Conservation (phyloP, 805 yeast species). For the Candida tallmaniae region DNA sequence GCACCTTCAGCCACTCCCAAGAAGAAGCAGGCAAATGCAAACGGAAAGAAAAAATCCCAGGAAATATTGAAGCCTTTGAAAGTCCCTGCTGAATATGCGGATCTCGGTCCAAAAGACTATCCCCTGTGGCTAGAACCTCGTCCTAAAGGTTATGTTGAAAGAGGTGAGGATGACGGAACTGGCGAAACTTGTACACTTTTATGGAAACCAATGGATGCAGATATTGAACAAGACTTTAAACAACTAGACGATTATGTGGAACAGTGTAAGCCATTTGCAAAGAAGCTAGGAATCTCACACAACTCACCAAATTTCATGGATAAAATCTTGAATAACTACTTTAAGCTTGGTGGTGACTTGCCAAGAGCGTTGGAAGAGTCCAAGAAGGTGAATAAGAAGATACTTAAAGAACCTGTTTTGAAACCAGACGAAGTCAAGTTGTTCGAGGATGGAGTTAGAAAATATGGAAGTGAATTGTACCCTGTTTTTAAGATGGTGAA, state of each 20-base stretch:
- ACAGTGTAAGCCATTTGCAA: slow-evolving; percentile 55
- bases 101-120: slow-evolving; percentile 40
- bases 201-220: slow-evolving; percentile 53
- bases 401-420: slow-evolving; percentile 75
- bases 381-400: slow-evolving; percentile 46
- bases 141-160: slow-evolving; percentile 76
- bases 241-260: slow-evolving; percentile 52
- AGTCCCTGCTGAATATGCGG: slow-evolving; percentile 46
- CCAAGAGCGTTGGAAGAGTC: slow-evolving; percentile 45
- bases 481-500: slow-evolving; percentile 70
- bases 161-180: slow-evolving; percentile 65
- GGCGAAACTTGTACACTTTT: slow-evolving; percentile 53
- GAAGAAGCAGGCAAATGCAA: slow-evolving; percentile 14
- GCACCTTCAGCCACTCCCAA: slow-evolving; percentile 13
- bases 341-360: slow-evolving; percentile 49
- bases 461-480: slow-evolving; percentile 73
- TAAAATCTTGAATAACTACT: slow-evolving; percentile 52
- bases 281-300: slow-evolving; percentile 47
- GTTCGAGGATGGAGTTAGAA: slow-evolving; percentile 72
- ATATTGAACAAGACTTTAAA: slow-evolving; percentile 20
- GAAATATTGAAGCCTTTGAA: slow-evolving; percentile 22
- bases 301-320: slow-evolving; percentile 83
- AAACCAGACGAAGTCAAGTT: slow-evolving; percentile 53
- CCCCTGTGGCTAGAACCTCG: slow-evolving; percentile 77
- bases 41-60: slow-evolving; percentile 3